phyloP scores from a whole-genome alignment of 345 rosid genomes.

The Laguncularia racemosa region DNA sequence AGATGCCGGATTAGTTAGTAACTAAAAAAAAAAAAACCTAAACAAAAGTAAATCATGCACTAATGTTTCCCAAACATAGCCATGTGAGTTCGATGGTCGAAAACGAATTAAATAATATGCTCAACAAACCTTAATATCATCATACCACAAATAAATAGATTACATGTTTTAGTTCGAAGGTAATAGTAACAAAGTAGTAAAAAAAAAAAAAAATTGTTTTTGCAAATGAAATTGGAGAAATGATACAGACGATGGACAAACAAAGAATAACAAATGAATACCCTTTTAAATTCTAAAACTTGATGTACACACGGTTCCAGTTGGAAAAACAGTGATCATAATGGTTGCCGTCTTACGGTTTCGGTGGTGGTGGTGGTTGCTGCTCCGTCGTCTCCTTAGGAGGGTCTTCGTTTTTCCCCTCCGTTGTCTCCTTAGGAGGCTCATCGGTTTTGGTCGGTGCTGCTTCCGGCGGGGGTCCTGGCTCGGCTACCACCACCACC shows the following conservation, averaged over 20 bases:
- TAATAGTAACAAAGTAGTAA: too few species aligned
- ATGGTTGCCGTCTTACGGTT: background rate
- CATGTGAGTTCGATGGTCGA: too few species aligned
- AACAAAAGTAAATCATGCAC: too few species aligned
- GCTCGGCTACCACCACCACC: constrained; percentile 7
- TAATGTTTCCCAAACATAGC: too few species aligned
- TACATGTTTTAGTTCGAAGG: too few species aligned
- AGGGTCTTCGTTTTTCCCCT: background rate
- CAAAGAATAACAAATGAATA: constrained; percentile 4
- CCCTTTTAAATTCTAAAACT: background rate
- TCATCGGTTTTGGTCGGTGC: background rate
- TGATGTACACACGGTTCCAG: constrained; percentile 1
- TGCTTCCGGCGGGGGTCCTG: constrained; percentile 12
- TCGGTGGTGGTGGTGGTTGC: too few species aligned
- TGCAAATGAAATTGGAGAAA: background rate
- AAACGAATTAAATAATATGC: too few species aligned
- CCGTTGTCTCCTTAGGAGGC: constrained; percentile 1
- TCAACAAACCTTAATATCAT: too few species aligned
- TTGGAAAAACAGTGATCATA: background rate
- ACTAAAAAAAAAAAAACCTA: too few species aligned
- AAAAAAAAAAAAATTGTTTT: too few species aligned
- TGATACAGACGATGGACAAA: background rate
- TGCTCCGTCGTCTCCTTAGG: constrained; percentile 4
- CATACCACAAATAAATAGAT: too few species aligned
- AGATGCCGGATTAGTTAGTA: too few species aligned